Base-by-base conservation (phyloP, 371 early-diverging fungal genomes). In the Actinomortierella ambigua region DNA sequence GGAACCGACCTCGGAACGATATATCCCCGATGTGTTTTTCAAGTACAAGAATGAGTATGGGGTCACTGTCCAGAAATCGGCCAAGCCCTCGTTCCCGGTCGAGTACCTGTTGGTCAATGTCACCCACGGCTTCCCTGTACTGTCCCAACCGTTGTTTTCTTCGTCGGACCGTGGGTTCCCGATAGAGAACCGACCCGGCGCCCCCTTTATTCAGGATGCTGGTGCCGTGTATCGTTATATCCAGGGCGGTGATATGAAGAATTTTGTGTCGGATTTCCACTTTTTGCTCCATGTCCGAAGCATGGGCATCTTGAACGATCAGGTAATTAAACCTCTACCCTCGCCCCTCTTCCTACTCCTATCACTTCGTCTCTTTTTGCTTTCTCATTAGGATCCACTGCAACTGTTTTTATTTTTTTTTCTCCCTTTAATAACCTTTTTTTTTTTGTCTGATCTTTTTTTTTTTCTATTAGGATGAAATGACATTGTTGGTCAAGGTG, bases 21-120 rank as follows among this genome's bases (percentile, higher is more conserved):
- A 98, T 70, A 93, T 98, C 6, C 98, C 98, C 3, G 98, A 98
- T 50, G 92, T 98, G 3, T 94, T 96, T 68, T 98, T 95, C 85
- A 92, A 91, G 76, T 94, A 89, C 77, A 93, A 90, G 73, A 97
- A 98, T 81, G 90, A 96, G 73, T 98, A 98, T 77, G 89, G 89
- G 34, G 81, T 93, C 18, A 79, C 86, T 28, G 98, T 97, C 0
- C 84, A 93, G 53, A 88, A 95, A 57, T 83, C 85, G 27, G 93
- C 93, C 18, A 95, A 94, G 63, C 98, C 98, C 0, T 90, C 93
- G 0, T 98, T 98, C 69, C 99, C 99, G 0, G 92, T 97, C 0
- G 98, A 98, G 59, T 98, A 98, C 68, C 85, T 98, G 23, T 77
- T 98, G 47, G 94, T 97, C 27, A 97, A 95, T 65, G 94, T 98